Percentiles rank a stretch among this genome's conserved stretches.
These are phyloP conservation scores for Haberlea rhodopensis DNA, from an alignment of 257 asterid species.

Conservation along the genomic window DNA sequence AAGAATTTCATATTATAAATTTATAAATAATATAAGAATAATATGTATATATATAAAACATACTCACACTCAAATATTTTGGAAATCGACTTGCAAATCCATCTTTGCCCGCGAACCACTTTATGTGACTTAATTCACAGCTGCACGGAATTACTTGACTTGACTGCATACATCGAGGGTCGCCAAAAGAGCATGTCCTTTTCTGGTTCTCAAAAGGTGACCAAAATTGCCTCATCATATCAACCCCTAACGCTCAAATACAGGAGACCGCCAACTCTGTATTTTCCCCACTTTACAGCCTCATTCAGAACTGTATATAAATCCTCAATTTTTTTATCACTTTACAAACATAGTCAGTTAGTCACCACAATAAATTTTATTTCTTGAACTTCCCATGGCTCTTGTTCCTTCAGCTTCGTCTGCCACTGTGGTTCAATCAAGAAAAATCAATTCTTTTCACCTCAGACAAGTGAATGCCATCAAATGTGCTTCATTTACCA, in stretches of 20 bases:
- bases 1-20: too few relatives aligned
- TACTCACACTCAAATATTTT: too few relatives aligned
- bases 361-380: not conserved
- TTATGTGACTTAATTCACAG: too few relatives aligned
- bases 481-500: conserved; percentile 42
- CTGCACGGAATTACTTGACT: too few relatives aligned
- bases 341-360: too few relatives aligned
- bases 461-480: conserved; percentile 31
- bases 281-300: conserved; percentile 21
- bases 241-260: conserved; percentile 33
- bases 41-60: too few relatives aligned
- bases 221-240: conserved; percentile 48
- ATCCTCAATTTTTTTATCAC: not conserved
- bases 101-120: too few relatives aligned
- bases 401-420: conserved; percentile 53
- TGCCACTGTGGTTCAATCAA: conserved; percentile 33
- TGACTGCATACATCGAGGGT: too few relatives aligned
- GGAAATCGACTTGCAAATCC: too few relatives aligned
- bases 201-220: conserved; percentile 42
- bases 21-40: too few relatives aligned
- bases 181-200: conserved; percentile 29
- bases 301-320: conserved; percentile 4
- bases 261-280: conserved; percentile 12
- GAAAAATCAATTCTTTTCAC: conserved; percentile 27
- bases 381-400: conserved; percentile 47